Evolutionary conservation across 345 rosid genomes (phyloP).

Genomic region (Populus pruinosa): DNA sequence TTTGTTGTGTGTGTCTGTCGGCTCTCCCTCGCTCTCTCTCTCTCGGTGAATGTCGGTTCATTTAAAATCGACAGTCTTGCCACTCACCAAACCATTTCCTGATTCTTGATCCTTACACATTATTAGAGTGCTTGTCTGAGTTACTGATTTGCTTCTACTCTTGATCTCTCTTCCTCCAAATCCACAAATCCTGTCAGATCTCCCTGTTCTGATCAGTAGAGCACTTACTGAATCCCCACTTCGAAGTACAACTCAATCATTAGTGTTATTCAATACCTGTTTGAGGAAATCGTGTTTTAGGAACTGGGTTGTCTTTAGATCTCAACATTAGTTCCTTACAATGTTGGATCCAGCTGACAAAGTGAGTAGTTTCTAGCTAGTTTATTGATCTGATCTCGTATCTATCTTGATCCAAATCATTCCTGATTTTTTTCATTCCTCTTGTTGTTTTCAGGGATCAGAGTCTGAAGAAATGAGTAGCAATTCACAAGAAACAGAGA

Average conservation of each 20-base stretch:
- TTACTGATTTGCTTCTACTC: neutral
- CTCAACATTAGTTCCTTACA: neutral
- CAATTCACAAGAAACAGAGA: conserved; percentile 22
- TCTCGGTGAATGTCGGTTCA: neutral
- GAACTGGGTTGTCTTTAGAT: conserved; percentile 17
- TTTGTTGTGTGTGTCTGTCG: neutral
- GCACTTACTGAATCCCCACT: neutral
- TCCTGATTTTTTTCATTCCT: neutral
- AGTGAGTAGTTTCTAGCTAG: conserved; percentile 18
- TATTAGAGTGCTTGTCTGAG: neutral
- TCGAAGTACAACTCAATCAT: neutral
- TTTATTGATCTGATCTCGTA: neutral
- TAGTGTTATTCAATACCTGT: neutral
- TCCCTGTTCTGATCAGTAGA: neutral
- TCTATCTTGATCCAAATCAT: neutral
- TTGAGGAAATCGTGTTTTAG: neutral
- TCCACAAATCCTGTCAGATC: neutral
- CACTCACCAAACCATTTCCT: neutral
- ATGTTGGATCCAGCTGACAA: conserved; percentile 28
- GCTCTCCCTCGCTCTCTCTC: neutral
- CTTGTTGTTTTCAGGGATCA: conserved; percentile 6
- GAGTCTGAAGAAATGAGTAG: conserved; percentile 16
- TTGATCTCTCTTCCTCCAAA: neutral
- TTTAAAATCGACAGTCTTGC: neutral
- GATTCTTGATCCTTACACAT: neutral